Conservation (phyloP, 495 filamentous ascomycete species). For the Amniculicola lignicola region DNA sequence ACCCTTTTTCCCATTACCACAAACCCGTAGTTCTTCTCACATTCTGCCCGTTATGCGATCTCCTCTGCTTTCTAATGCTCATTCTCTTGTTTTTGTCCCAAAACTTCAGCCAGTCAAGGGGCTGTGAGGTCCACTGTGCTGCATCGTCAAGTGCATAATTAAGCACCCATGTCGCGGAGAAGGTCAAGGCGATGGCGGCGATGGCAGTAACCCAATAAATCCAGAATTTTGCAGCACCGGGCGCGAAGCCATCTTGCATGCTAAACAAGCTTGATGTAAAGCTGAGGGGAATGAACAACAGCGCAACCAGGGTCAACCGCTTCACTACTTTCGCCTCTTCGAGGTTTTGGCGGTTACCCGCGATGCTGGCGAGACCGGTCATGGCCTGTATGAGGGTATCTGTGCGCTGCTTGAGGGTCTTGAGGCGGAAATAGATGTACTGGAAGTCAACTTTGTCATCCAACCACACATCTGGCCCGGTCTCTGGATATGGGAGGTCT, state of each 20-base stretch:
- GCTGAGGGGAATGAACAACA: slow-evolving; percentile 28
- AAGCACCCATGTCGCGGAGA: slow-evolving; percentile 13
- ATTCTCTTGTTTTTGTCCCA: background rate
- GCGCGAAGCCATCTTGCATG: slow-evolving; percentile 26
- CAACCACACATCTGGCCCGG: slow-evolving; percentile 3
- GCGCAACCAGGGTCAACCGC: slow-evolving; percentile 24
- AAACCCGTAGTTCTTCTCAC: too few species aligned
- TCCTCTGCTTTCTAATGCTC: too few species aligned
- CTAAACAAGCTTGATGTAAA: slow-evolving; percentile 27
- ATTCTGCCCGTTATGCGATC: too few species aligned
- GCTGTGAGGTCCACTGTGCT: slow-evolving; percentile 13
- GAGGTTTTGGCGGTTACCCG: slow-evolving; percentile 30
- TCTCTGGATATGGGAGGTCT: background rate
- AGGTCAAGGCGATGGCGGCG: slow-evolving; percentile 6
- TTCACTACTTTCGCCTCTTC: slow-evolving; percentile 32
- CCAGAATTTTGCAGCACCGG: slow-evolving; percentile 24
- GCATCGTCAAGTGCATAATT: slow-evolving; percentile 23
- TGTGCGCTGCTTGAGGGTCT: slow-evolving; percentile 28
- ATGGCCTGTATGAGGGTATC: slow-evolving; percentile 30
- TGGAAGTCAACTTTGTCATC: slow-evolving; percentile 26
- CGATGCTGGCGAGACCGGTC: slow-evolving; percentile 31
- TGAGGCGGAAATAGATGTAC: slow-evolving; percentile 31
- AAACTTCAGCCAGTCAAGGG: slow-evolving; percentile 7
- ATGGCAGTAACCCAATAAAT: slow-evolving; percentile 30
- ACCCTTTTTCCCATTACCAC: too few species aligned